Evolutionary conservation across 371 early-diverging fungal genomes (phyloP), one percentile per base, ranked within the genome.

Genomic region (Lichtheimia hyalospora): DNA sequence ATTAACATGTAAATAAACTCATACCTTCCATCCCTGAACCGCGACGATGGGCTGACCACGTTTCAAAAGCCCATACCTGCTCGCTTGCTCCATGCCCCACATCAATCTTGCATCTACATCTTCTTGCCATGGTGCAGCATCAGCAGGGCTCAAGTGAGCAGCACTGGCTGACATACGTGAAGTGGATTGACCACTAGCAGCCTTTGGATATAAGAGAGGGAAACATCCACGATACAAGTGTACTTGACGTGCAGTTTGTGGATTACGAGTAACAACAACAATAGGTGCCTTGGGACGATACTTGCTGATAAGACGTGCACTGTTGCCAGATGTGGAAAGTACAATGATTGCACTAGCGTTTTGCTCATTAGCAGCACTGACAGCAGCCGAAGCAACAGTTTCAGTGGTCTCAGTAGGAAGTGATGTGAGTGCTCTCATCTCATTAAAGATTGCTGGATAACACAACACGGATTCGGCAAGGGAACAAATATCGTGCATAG

Each of bases 261-360:
- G 84, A 55, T 90, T 83, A 61, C 92, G 86, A 3, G 98, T 96
- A 14, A 97, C 91, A 51, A 93, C 93, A 53, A 98, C 77, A 55
- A 98, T 93, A 43, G 98, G 97, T 52, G 92, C 86, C 51, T 84
- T 73, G 23, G 99, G 98, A 42, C 96, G 92, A 77, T 97, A 98
- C 77, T 98, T 98, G 43, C 96, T 89, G 58, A 97, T 82, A 54
- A 96, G 73, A 41, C 96, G 91, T 13, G 99, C 97, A 54, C 97
- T 89, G 51, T 85, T 83, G 43, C 94, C 94, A 21, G 89, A 88
- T 14, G 70, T 71, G 58, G 91, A 82, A 62, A 92, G 84, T 20
- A 96, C 92, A 66, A 97, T 87, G 72, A 97, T 91, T 20, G 93
- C 89, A 23, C 92, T 91, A 27, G 91, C 91, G 48, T 88, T 79